phyloP scores from a whole-genome alignment of 805 yeast species.

The Yarrowia yakushimensis region DNA sequence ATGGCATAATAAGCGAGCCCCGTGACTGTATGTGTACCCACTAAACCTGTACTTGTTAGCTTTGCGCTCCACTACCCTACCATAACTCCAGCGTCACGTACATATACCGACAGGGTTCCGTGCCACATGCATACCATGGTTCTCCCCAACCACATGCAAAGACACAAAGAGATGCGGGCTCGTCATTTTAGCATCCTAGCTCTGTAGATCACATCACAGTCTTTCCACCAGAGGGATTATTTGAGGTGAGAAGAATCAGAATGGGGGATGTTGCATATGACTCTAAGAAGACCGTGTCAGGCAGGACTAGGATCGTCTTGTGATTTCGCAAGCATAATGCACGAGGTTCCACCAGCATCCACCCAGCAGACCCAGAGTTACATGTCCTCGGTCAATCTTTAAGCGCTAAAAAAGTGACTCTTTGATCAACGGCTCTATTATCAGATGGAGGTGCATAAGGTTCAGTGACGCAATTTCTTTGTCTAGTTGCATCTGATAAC shows the following conservation, averaged over 20 bases:
- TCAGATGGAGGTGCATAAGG: slow-evolving; percentile 18
- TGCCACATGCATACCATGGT: not conserved
- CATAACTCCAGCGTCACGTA: too few species aligned
- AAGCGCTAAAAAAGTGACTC: not conserved
- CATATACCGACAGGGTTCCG: not conserved
- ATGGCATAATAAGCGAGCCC: too few species aligned
- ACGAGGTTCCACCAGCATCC: too few species aligned
- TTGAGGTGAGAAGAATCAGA: too few species aligned
- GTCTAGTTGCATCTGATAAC: slow-evolving; percentile 9
- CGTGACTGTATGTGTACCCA: too few species aligned
- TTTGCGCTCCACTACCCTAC: too few species aligned
- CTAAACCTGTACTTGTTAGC: too few species aligned
- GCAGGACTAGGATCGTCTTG: not conserved
- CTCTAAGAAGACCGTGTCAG: too few species aligned
- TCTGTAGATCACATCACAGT: not conserved
- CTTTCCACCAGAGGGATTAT: too few species aligned
- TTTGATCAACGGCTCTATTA: not conserved
- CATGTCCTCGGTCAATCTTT: not conserved
- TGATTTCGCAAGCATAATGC: not conserved
- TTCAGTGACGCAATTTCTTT: slow-evolving; percentile 15
- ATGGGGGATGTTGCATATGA: too few species aligned
- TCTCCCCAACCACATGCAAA: not conserved
- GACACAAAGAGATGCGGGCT: not conserved
- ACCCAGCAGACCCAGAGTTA: not conserved
- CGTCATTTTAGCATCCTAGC: not conserved